These are phyloP conservation scores for Mortierella sp. DNA, from an alignment of 371 early-diverging fungal genomes.

Conservation along the genomic window DNA sequence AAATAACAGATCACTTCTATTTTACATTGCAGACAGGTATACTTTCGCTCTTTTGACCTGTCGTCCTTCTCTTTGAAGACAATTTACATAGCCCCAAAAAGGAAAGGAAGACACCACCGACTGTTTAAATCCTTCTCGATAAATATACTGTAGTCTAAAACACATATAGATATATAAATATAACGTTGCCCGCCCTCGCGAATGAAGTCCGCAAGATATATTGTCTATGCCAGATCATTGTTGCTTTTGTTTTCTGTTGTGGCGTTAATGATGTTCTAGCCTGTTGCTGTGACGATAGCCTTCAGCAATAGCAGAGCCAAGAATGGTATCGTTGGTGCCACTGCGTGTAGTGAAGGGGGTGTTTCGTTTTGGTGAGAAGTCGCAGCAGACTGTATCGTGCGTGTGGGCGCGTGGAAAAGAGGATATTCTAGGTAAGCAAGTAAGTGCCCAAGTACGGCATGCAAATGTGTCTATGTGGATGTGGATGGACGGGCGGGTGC, in stretches of 20 bases:
- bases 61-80: too few species aligned
- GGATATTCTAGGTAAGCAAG: too few species aligned
- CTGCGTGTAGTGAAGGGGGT: neutral
- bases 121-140: conserved; percentile 27
- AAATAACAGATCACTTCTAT: neutral
- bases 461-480: neutral
- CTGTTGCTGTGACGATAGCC: neutral
- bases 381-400: too few species aligned
- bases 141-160: conserved; percentile 31
- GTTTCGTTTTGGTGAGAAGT: neutral
- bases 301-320: neutral
- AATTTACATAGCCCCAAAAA: conserved; percentile 35
- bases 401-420: too few species aligned
- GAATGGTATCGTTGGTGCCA: neutral
- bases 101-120: conserved; percentile 31
- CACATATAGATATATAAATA: neutral
- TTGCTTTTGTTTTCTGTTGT: neutral
- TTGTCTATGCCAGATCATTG: neutral
- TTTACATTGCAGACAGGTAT: neutral
- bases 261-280: neutral
- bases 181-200: too few species aligned
- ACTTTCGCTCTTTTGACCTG: neutral
- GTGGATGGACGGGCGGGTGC: neutral
- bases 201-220: neutral
- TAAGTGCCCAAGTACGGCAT: too few species aligned